A percentile compares a stretch with the other conserved stretches of the same genome.
phyloP scores from a whole-genome alignment of 2,329 filamentous ascomycete species.

The Neoarthrinium moseri region DNA sequence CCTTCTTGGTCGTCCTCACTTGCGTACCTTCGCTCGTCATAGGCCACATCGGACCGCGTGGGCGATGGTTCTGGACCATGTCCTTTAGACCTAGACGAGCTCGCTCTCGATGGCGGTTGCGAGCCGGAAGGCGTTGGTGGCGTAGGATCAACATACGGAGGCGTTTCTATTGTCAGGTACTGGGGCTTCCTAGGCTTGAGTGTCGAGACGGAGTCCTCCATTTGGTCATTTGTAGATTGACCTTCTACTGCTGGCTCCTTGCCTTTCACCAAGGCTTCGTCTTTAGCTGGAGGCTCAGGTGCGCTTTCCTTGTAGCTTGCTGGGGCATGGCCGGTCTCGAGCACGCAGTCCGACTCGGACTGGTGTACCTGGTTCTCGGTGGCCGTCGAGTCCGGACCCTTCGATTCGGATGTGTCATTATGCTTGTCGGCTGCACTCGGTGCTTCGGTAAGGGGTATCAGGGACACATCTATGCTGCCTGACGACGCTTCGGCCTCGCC shows the following conservation, averaged over 20 bases:
- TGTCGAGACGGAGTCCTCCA: conserved; percentile 48
- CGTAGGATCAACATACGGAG: conserved; percentile 55
- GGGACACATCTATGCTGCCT: too few species aligned
- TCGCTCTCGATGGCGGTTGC: conserved; percentile 57
- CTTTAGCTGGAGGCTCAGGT: neutral
- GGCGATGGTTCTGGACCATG: conserved; percentile 46
- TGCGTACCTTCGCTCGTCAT: conserved; percentile 55
- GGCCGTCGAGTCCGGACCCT: neutral
- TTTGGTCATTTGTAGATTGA: conserved; percentile 22
- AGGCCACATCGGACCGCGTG: conserved; percentile 51
- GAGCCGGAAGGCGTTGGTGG: conserved; percentile 55
- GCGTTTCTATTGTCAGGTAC: conserved; percentile 46
- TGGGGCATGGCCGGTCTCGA: neutral
- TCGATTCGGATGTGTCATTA: too few species aligned
- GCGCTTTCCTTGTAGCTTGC: neutral
- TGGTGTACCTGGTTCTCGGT: neutral
- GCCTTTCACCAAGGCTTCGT: neutral
- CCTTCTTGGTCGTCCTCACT: conserved; percentile 66
- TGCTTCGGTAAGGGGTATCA: too few species aligned
- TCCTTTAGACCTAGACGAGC: conserved; percentile 52
- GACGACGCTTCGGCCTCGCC: conserved; percentile 1
- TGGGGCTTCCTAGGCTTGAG: conserved; percentile 46
- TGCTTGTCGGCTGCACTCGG: too few species aligned
- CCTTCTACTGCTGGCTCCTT: neutral
- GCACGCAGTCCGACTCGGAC: neutral